Percentiles rank a stretch among this genome's conserved stretches.
phyloP scores from a whole-genome alignment of 2,329 filamentous ascomycete species.

The Diaporthe destruens region DNA sequence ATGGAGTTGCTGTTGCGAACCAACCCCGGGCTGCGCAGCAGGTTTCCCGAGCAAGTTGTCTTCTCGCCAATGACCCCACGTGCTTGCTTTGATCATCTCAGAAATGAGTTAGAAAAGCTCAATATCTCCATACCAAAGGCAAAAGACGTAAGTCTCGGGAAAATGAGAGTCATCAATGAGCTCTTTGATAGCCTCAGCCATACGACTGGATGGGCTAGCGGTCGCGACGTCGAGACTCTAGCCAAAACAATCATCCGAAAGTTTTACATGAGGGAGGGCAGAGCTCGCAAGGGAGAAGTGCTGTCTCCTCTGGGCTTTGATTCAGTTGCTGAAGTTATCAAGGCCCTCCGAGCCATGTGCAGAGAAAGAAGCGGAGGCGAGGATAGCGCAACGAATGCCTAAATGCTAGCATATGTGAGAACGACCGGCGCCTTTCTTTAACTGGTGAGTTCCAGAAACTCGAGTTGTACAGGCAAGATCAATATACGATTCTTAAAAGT shows the following conservation, averaged over 20 bases:
- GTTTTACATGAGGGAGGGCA: not conserved
- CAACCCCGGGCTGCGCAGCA: not conserved
- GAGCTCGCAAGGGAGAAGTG: not conserved
- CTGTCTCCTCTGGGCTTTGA: not conserved
- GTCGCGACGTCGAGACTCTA: not conserved
- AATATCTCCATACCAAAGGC: not conserved
- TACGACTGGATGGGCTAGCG: not conserved
- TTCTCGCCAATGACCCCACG: not conserved
- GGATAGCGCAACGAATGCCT: not conserved
- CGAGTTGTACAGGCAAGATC: not conserved
- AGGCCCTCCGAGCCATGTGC: not conserved
- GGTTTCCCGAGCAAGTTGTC: not conserved
- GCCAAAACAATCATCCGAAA: not conserved
- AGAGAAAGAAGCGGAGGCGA: not conserved
- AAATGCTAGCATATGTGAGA: not conserved
- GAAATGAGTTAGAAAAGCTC: not conserved
- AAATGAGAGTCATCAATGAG: not conserved
- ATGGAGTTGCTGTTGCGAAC: not conserved
- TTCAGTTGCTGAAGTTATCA: not conserved
- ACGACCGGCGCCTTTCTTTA: not conserved
- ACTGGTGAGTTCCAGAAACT: not conserved
- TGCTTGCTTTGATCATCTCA: not conserved
- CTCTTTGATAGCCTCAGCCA: not conserved
- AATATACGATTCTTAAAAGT: not conserved
- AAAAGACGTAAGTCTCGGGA: not conserved